Percentiles rank a stretch among this genome's conserved stretches.
Evolutionary conservation across 495 filamentous ascomycete genomes (phyloP).

Genomic region (Penicillium pancosmium): DNA sequence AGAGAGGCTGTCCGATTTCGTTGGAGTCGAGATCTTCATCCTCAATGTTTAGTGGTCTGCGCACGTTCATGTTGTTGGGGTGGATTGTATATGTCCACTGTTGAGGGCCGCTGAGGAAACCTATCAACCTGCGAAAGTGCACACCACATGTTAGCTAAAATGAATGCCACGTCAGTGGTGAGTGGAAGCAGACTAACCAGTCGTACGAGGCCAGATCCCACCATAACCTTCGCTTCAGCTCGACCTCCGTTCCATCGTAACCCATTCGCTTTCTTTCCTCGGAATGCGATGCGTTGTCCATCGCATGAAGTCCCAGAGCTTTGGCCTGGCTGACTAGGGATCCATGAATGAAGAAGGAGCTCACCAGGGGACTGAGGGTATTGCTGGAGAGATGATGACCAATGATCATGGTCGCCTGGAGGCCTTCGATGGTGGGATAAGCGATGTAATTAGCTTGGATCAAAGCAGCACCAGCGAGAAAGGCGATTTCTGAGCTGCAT

Average conservation of each 20-base stretch:
- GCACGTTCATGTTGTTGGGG: conserved; percentile 46
- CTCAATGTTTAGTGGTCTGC: conserved; percentile 38
- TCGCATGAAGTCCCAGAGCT: conserved; percentile 47
- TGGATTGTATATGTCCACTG: conserved; percentile 52
- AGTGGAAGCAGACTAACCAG: conserved; percentile 35
- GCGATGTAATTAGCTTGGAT: conserved; percentile 38
- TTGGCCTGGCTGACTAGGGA: conserved; percentile 39
- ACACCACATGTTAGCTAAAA: neutral
- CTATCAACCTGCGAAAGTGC: conserved; percentile 30
- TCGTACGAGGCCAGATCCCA: conserved; percentile 52
- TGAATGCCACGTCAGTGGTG: no score
- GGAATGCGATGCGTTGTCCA: conserved; percentile 33
- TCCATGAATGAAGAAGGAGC: conserved; percentile 37
- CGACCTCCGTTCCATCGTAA: conserved; percentile 30
- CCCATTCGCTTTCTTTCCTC: conserved; percentile 17
- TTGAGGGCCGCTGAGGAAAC: conserved; percentile 49
- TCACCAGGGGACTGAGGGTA: conserved; percentile 29
- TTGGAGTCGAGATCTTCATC: conserved; percentile 23
- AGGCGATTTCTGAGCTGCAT: conserved; percentile 31
- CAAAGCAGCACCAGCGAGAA: conserved; percentile 37
- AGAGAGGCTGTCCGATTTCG: conserved; percentile 11
- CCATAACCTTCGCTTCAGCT: conserved; percentile 47
- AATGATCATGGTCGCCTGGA: conserved; percentile 50
- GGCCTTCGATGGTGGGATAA: conserved; percentile 45
- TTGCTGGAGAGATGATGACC: conserved; percentile 35